Percentiles rank a stretch among this genome's conserved stretches.
phyloP scores from a whole-genome alignment of 2,329 filamentous ascomycete genomes.

The Paradendryphiella salina region DNA sequence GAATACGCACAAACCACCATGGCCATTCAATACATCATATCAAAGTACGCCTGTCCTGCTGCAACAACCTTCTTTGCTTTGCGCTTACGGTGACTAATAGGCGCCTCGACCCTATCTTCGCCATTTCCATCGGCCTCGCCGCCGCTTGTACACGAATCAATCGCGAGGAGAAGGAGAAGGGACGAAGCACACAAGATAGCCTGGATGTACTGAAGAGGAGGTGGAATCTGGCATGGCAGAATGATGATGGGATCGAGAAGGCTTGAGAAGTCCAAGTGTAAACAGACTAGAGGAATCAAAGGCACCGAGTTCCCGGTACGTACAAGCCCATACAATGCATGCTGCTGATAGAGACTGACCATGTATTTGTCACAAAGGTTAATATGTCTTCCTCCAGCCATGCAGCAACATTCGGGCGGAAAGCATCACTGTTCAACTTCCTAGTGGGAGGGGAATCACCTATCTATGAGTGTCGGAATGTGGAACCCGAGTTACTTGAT shows the following conservation, averaged over 20 bases:
- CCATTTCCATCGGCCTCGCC: constrained; percentile 52
- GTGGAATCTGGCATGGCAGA: constrained; percentile 38
- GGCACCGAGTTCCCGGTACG: no score
- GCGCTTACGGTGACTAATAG: constrained; percentile 28
- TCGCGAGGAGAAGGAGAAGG: constrained; percentile 55
- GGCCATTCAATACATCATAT: constrained; percentile 50
- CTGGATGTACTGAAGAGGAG: constrained; percentile 49
- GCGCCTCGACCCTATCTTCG: constrained; percentile 55
- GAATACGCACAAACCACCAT: constrained; percentile 20
- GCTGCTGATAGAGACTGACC: no score
- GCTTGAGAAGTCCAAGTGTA: background rate
- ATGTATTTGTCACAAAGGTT: no score
- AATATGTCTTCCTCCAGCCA: no score
- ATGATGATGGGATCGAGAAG: background rate
- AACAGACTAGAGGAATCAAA: background rate
- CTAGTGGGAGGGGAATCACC: no score
- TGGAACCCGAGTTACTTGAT: no score
- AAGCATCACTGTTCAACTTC: no score
- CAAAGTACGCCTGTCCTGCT: constrained; percentile 42
- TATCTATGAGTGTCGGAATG: no score
- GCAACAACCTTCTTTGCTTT: background rate
- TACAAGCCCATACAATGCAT: no score
- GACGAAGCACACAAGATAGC: constrained; percentile 44
- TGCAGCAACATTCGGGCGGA: no score
- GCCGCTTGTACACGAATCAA: constrained; percentile 49